Percentiles rank a stretch among this genome's conserved stretches.
phyloP scores from a whole-genome alignment of 2,329 filamentous ascomycete species.

The Pleoardoris graminearum region DNA sequence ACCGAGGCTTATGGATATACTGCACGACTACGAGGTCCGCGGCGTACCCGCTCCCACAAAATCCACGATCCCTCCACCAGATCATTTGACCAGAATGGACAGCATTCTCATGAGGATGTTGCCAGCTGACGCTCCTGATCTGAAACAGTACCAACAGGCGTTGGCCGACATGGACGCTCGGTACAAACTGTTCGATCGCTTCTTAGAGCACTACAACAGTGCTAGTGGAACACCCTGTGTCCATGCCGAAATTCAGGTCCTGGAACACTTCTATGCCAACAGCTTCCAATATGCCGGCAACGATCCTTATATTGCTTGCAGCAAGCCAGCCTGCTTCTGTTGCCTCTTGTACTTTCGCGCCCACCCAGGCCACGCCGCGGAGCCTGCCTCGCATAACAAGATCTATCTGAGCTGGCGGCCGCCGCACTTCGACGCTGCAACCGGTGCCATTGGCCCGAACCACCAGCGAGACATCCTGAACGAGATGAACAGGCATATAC shows the following conservation, averaged over 20 bases:
- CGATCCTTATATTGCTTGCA: slow-evolving; percentile 45
- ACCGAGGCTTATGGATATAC: slow-evolving; percentile 32
- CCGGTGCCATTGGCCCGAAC: too few species aligned
- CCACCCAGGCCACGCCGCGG: too few species aligned
- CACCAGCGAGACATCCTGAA: too few species aligned
- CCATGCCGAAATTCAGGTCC: slow-evolving; percentile 54
- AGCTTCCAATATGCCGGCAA: slow-evolving; percentile 41
- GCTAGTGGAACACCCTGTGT: slow-evolving; percentile 33
- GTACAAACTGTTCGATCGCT: slow-evolving; percentile 20
- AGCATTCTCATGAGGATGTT: slow-evolving; percentile 27
- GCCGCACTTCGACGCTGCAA: too few species aligned
- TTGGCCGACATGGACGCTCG: slow-evolving; percentile 35
- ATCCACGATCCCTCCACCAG: slow-evolving; percentile 22
- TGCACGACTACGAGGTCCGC: slow-evolving; percentile 37
- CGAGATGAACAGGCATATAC: too few species aligned
- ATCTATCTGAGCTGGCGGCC: too few species aligned
- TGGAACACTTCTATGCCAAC: slow-evolving; percentile 51
- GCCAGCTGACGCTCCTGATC: slow-evolving; percentile 22
- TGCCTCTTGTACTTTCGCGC: too few species aligned
- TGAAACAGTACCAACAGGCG: slow-evolving; percentile 14
- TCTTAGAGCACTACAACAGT: slow-evolving; percentile 33
- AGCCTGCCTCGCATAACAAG: too few species aligned
- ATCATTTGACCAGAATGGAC: slow-evolving; percentile 16
- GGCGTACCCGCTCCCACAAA: slow-evolving; percentile 6
- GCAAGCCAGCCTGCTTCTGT: too few species aligned